phyloP scores from a whole-genome alignment of 352 stramenopile genomes.

The Bremia lactucae region DNA sequence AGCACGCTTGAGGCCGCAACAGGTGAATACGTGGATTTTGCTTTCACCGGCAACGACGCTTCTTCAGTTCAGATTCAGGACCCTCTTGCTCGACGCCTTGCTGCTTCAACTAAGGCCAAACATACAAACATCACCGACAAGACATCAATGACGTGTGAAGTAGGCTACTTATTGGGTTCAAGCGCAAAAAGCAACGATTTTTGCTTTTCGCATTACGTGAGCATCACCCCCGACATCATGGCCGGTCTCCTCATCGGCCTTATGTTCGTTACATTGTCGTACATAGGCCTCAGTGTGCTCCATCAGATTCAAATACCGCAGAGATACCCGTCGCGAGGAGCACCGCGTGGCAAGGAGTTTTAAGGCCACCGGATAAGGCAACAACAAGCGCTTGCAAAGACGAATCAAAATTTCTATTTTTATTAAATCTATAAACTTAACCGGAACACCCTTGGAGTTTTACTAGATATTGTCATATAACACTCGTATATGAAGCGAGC shows the following conservation, averaged over 20 bases:
- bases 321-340: constrained; percentile 56
- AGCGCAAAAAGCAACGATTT: constrained; percentile 48
- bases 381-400: neutral
- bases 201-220: constrained; percentile 81
- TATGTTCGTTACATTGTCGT: constrained; percentile 74
- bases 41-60: constrained; percentile 44
- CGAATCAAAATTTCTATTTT: constrained; percentile 22
- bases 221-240: constrained; percentile 71
- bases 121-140: constrained; percentile 8
- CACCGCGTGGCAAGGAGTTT: constrained; percentile 77
- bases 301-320: constrained; percentile 70
- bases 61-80: constrained; percentile 17
- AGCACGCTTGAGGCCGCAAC: constrained; percentile 25
- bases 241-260: constrained; percentile 63
- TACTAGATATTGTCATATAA: constrained; percentile 3
- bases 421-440: no score
- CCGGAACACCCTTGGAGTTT: no score
- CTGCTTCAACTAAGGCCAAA: constrained; percentile 15
- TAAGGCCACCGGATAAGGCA: constrained; percentile 16
- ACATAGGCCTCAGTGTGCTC: constrained; percentile 55
- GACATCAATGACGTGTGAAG: constrained; percentile 41
- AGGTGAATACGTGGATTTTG: constrained; percentile 40
- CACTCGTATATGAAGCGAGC: constrained; percentile 73
- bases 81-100: constrained; percentile 24
- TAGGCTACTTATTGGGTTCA: constrained; percentile 47